Percentiles rank a stretch among this genome's conserved stretches.
These are phyloP conservation scores for Debaryomycetaceae sp. DNA, from an alignment of 1,139 yeast species.

Conservation along the genomic window DNA sequence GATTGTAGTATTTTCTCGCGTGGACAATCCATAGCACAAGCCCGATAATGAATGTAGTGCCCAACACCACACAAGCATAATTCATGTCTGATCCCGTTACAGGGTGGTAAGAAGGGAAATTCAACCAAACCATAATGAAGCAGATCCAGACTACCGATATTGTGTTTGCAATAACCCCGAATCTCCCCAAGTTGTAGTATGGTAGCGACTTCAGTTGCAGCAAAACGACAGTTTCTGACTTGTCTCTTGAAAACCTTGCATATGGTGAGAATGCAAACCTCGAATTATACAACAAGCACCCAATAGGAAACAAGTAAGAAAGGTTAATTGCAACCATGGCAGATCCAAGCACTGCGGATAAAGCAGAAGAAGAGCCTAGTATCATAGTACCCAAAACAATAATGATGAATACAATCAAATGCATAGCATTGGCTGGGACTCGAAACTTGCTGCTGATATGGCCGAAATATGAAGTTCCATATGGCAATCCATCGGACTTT, in stretches of 20 bases:
- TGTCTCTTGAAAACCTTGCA: conserved; percentile 8
- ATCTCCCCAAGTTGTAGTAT: conserved; percentile 22
- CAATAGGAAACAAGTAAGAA: conserved; percentile 26
- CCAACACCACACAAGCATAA: conserved; percentile 35
- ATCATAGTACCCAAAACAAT: conserved; percentile 20
- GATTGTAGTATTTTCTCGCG: conserved; percentile 18
- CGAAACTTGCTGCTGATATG: conserved; percentile 16
- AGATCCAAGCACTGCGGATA: conserved; percentile 27
- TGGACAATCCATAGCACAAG: conserved; percentile 25
- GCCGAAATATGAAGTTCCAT: conserved; percentile 18
- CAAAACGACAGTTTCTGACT: background rate
- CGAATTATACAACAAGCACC: conserved; percentile 19
- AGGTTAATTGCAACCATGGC: conserved; percentile 28
- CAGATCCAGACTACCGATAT: conserved; percentile 26
- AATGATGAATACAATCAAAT: conserved; percentile 15
- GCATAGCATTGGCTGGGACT: conserved; percentile 24
- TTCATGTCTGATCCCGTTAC: conserved; percentile 33
- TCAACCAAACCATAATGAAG: conserved; percentile 27
- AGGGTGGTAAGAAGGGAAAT: conserved; percentile 27
- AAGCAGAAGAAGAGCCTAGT: conserved; percentile 24
- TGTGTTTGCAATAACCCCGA: conserved; percentile 25
- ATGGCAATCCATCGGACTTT: conserved; percentile 25
- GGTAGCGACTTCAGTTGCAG: conserved; percentile 11
- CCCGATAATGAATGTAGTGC: conserved; percentile 27
- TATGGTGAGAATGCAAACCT: conserved; percentile 12